Evolutionary conservation across 441 rosid genomes (phyloP), one percentile per base, ranked within the genome.

Genomic region (Melastoma candidum): DNA sequence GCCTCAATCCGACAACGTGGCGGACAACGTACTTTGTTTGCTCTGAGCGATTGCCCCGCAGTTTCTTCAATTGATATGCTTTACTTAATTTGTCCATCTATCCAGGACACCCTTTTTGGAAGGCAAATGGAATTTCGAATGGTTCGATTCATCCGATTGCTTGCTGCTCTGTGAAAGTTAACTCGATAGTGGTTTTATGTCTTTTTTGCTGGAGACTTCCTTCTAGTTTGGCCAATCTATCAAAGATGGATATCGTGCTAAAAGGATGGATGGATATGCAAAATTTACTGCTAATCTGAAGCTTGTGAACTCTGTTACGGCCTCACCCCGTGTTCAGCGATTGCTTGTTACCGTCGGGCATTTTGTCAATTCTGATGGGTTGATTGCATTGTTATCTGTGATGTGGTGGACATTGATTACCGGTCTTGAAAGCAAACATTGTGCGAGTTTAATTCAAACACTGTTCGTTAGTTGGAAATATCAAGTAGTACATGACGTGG

Each of bases 111-210:
- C 96, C 36, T 83, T 57, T 73, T 70, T 90, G 49, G 89, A 90
- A 74, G 93, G 96, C 26, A 77, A 75, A 14, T 90, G 98, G 98
- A 83, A 77, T 60, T 85, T 90, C 25, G 88, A 87, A 73, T 90
- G 96, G 96, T 85, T 90, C 71, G 96, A 90, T 0, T 70, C 81
- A 82, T 82, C 11, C 93, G 87, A 53, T 67, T 85, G n/a, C 76
- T 69, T 61, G 80, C 87, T 73, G 88, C 89, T 54, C 22, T 17
- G 22, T 53, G 32, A 27, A 44, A 46, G 44, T 54, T 60, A 32
- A 54, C 50, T 24, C 26, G 41, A 36, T 66, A 45, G 52, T 60
- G 26, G 7, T 62, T 17, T 50, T 44, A 59, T 56, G 26, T 27
- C 51, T 60, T 36, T 66, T 26, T 69, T 64, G 58, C 76, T 83